These are phyloP conservation scores for Fusarium aywerte DNA, from an alignment of 2,329 filamentous ascomycete species.

Conservation along the genomic window DNA sequence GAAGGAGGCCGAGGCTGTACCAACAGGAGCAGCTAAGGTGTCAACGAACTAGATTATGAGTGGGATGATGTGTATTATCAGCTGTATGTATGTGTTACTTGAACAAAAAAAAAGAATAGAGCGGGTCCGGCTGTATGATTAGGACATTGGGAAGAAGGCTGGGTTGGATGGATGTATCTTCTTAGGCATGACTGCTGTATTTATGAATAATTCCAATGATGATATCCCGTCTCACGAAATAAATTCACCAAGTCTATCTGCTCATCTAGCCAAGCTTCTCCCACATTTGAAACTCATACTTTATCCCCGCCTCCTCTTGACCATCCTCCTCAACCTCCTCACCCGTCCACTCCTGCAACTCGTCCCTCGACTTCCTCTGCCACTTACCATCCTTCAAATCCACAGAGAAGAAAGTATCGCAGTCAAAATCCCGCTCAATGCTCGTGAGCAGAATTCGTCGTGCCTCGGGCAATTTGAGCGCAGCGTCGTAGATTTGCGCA, in stretches of 20 bases:
- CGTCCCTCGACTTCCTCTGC: constrained; percentile 62
- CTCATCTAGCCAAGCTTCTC: constrained; percentile 58
- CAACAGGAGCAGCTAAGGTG: constrained; percentile 31
- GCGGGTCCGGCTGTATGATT: constrained; percentile 37
- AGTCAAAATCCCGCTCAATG: constrained; percentile 75
- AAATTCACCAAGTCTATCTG: background rate
- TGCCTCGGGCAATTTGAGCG: constrained; percentile 68
- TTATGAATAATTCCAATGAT: constrained; percentile 36
- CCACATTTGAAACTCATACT: constrained; percentile 81
- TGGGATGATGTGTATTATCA: constrained; percentile 43
- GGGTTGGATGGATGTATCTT: background rate
- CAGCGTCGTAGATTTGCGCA: constrained; percentile 81
- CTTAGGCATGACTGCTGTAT: constrained; percentile 27
- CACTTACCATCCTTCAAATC: constrained; percentile 64
- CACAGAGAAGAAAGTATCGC: constrained; percentile 80
- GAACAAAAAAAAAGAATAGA: constrained; percentile 11
- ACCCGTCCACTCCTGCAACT: constrained; percentile 72
- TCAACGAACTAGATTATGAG: constrained; percentile 33
- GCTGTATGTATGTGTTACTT: constrained; percentile 21
- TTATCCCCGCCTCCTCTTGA: constrained; percentile 71
- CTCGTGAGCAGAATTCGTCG: constrained; percentile 75
- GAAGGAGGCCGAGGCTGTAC: constrained; percentile 22
- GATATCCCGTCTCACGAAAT: constrained; percentile 28
- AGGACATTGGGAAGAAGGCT: constrained; percentile 10
- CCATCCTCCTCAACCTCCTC: constrained; percentile 68